Evolutionary conservation across 108 stramenopile genomes (phyloP).

Genomic region (Cylindrotheca closterium): DNA sequence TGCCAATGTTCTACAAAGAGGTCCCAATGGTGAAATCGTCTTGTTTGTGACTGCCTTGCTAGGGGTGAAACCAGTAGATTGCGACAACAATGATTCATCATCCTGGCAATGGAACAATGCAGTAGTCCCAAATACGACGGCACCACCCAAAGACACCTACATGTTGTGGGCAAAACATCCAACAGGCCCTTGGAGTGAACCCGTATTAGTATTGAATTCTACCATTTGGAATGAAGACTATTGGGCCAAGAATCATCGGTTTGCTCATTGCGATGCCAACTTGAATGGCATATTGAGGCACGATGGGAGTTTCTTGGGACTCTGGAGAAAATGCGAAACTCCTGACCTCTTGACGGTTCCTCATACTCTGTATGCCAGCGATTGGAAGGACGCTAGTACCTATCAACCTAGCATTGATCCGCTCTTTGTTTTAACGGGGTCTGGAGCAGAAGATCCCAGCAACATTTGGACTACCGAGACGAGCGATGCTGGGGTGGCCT

Average conservation of each 20-base stretch:
- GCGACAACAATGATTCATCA: not conserved
- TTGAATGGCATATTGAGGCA: constrained; percentile 24
- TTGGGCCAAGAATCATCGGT: constrained; percentile 22
- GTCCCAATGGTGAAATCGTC: constrained; percentile 14
- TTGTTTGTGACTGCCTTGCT: constrained; percentile 18
- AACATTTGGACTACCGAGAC: constrained; percentile 29
- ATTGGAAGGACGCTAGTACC: constrained; percentile 22
- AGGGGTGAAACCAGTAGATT: constrained; percentile 16
- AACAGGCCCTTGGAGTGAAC: constrained; percentile 29
- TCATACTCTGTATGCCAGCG: constrained; percentile 14
- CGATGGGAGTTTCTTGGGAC: constrained; percentile 8
- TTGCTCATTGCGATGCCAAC: constrained; percentile 25
- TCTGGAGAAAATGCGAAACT: constrained; percentile 25
- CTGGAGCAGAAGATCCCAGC: constrained; percentile 35
- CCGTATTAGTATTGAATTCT: constrained; percentile 28
- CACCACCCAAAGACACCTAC: constrained; percentile 32
- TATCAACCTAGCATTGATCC: constrained; percentile 18
- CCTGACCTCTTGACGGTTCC: constrained; percentile 24
- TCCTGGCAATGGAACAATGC: not conserved
- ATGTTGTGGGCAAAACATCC: constrained; percentile 30
- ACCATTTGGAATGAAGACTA: constrained; percentile 32
- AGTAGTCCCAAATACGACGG: not conserved
- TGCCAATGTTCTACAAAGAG: constrained; percentile 18
- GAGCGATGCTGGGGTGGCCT: constrained; percentile 8
- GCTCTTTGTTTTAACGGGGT: constrained; percentile 23